Percentiles rank a stretch among this genome's conserved stretches.
phyloP scores from a whole-genome alignment of 495 filamentous ascomycete genomes.

The Penicillium malachiteum region DNA sequence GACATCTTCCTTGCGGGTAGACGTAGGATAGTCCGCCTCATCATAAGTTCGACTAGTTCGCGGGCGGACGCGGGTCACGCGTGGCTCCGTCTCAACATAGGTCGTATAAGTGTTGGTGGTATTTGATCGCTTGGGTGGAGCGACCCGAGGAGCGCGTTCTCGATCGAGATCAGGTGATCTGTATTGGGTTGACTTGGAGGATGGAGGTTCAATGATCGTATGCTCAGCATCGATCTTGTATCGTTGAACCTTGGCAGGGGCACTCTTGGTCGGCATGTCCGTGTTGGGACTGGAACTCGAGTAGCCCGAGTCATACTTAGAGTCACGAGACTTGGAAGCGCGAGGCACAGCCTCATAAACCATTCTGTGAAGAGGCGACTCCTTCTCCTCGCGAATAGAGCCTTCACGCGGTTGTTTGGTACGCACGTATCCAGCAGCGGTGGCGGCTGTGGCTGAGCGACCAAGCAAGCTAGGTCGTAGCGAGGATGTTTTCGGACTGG shows the following conservation, averaged over 20 bases:
- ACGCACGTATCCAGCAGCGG: slow-evolving; percentile 26
- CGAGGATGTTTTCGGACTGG: slow-evolving; percentile 19
- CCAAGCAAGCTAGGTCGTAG: too few relatives aligned
- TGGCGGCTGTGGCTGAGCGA: slow-evolving; percentile 9
- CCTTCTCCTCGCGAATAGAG: slow-evolving; percentile 18
- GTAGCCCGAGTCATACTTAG: slow-evolving; percentile 45
- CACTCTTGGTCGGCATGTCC: too few relatives aligned
- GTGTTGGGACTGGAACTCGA: slow-evolving; percentile 40
- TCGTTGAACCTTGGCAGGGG: slow-evolving; percentile 6
- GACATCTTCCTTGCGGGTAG: slow-evolving; percentile 13
- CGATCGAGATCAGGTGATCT: slow-evolving; percentile 20
- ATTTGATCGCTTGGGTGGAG: slow-evolving; percentile 18
- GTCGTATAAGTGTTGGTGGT: slow-evolving; percentile 6
- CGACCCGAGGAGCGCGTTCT: slow-evolving; percentile 12
- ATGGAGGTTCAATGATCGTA: slow-evolving; percentile 29
- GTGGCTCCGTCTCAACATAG: slow-evolving; percentile 4
- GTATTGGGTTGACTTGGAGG: slow-evolving; percentile 21
- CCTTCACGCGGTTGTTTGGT: slow-evolving; percentile 25
- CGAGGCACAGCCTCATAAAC: slow-evolving; percentile 24
- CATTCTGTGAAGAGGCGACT: slow-evolving; percentile 21
- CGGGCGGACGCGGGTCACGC: slow-evolving; percentile 17
- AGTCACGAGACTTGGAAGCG: slow-evolving; percentile 36
- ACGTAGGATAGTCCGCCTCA: slow-evolving; percentile 20
- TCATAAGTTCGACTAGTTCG: slow-evolving; percentile 14
- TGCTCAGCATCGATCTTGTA: slow-evolving; percentile 35